A percentile compares a stretch with the other conserved stretches of the same genome.
phyloP scores from a whole-genome alignment of 495 filamentous ascomycete genomes.

The Aspergillus wentii region DNA sequence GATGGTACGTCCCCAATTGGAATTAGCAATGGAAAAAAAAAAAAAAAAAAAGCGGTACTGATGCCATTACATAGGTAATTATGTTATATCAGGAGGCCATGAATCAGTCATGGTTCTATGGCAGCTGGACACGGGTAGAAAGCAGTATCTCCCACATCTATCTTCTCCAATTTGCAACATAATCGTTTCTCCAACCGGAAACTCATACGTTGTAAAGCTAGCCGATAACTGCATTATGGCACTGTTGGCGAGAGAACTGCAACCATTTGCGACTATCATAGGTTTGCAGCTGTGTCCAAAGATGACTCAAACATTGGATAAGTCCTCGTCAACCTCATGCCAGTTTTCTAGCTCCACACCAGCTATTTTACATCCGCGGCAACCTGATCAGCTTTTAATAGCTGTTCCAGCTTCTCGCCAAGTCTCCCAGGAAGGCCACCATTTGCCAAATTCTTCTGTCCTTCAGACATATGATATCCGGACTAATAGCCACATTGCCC shows the following conservation, averaged over 20 bases:
- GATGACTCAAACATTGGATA: conserved; percentile 6
- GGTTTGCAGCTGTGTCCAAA: conserved; percentile 63
- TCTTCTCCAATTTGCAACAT: conserved; percentile 77
- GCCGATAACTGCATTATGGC: conserved; percentile 89
- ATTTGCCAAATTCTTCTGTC: conserved; percentile 42
- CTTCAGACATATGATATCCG: conserved; percentile 82
- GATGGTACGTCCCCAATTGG: conserved; percentile 75
- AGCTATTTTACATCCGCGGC: conserved; percentile 51
- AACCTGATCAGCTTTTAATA: conserved; percentile 55
- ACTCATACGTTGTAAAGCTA: conserved; percentile 75
- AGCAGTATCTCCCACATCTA: conserved; percentile 82
- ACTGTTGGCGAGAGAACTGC: conserved; percentile 81
- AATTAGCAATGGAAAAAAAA: neutral
- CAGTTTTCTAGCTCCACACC: conserved; percentile 3
- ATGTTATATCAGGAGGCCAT: conserved; percentile 85
- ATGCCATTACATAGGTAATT: conserved; percentile 65
- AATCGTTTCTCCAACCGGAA: conserved; percentile 70
- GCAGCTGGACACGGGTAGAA: conserved; percentile 82
- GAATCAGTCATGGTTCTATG: conserved; percentile 92
- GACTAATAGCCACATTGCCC: conserved; percentile 64
- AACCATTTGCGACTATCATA: conserved; percentile 71
- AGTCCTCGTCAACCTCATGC: conserved; percentile 14
- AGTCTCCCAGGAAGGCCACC: conserved; percentile 22
- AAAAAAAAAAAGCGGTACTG: conserved; percentile 1
- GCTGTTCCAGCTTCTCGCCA: conserved; percentile 50